Evolutionary conservation across 225 moss, liverwort and hornwort species (phyloP).

Genomic region (Pseudisothecium myosuroides): DNA sequence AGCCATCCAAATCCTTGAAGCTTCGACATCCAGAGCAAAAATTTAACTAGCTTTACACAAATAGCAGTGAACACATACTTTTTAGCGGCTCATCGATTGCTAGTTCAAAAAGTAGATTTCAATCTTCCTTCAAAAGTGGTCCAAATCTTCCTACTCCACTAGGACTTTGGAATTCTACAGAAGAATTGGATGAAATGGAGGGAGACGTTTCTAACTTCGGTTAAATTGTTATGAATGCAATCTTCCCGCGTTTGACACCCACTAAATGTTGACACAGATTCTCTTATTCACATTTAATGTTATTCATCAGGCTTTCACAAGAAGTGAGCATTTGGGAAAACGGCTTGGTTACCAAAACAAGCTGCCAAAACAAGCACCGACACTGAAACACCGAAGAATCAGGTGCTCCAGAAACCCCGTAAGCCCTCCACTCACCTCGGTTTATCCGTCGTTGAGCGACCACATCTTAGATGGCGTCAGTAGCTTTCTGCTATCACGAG

Average conservation of each 20-base stretch:
- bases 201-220: not conserved
- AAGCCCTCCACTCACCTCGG: not conserved
- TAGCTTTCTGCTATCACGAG: constrained; percentile 3
- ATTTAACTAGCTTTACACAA: not conserved
- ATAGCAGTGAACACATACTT: not conserved
- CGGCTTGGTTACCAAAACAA: not conserved
- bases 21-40: not conserved
- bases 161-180: not conserved
- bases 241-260: not conserved
- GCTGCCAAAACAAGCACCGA: not conserved
- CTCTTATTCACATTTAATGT: not conserved
- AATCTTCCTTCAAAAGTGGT: not conserved
- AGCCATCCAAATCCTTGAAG: not conserved
- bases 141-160: not conserved
- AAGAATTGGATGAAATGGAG: not conserved
- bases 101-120: not conserved
- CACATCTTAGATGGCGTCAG: constrained; percentile 18
- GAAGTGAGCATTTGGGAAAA: not conserved
- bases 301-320: not conserved
- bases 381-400: not conserved
- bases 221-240: not conserved
- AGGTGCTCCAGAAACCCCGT: not conserved
- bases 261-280: not conserved
- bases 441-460: constrained; percentile 9
- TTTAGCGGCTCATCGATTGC: not conserved